These are phyloP conservation scores for Wickerhamiella alocasiicola DNA, from an alignment of 805 yeast species.

Conservation along the genomic window DNA sequence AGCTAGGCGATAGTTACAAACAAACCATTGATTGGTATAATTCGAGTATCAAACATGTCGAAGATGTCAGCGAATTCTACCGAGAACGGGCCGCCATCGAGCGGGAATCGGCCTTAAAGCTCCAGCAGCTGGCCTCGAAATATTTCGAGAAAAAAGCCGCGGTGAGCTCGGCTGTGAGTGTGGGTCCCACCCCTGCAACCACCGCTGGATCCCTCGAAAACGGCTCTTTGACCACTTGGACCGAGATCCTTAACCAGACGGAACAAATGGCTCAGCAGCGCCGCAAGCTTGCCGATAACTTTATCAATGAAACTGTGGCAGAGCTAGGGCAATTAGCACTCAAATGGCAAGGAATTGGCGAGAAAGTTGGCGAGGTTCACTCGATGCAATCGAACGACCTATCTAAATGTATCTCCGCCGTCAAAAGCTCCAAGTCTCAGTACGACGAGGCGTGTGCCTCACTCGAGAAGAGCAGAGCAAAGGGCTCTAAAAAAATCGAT, in stretches of 20 bases:
- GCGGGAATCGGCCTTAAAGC: slow-evolving; percentile 62
- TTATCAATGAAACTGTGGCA: slow-evolving; percentile 47
- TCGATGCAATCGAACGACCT: slow-evolving; percentile 41
- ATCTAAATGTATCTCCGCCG: slow-evolving; percentile 40
- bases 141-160: slow-evolving; percentile 68
- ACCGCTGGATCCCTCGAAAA: slow-evolving; percentile 94
- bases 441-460: slow-evolving; percentile 71
- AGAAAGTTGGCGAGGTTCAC: slow-evolving; percentile 45
- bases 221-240: slow-evolving; percentile 84
- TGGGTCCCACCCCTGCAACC: slow-evolving; percentile 79
- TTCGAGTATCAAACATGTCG: slow-evolving; percentile 60
- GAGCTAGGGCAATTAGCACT: slow-evolving; percentile 44
- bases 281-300: slow-evolving; percentile 43
- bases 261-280: slow-evolving; percentile 66
- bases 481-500: slow-evolving; percentile 44
- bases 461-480: slow-evolving; percentile 71
- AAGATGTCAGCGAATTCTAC: slow-evolving; percentile 73
- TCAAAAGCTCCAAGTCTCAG: slow-evolving; percentile 52
- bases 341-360: slow-evolving; percentile 42
- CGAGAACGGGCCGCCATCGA: slow-evolving; percentile 72
- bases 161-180: slow-evolving; percentile 53
- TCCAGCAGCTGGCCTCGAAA: slow-evolving; percentile 51
- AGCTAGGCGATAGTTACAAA: slow-evolving; percentile 55
- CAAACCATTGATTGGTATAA: slow-evolving; percentile 62
- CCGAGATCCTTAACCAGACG: slow-evolving; percentile 69